Evolutionary conservation across 169 alveolate species (phyloP), one percentile per base, ranked within the genome.

Genomic region (Babesia sp.): DNA sequence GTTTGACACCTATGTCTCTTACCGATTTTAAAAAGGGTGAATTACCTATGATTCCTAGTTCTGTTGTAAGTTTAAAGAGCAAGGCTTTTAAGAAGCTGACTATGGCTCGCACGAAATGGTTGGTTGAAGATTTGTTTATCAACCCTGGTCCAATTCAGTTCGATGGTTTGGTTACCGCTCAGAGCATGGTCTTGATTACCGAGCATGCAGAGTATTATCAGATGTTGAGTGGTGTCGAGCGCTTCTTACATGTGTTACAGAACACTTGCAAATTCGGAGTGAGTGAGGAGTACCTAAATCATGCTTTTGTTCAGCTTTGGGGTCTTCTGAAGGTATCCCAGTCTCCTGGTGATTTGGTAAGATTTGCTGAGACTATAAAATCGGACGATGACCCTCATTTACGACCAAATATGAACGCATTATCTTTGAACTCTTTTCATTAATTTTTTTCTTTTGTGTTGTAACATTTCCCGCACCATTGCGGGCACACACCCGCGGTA

Each of bases 71-170:
- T 82, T 90, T 96, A 12, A 90, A 91, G 50, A 93, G 96, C 63
- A 94, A 92, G 75, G 95, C 96, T 16, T 92, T 77, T 81, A 85
- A 89, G 82, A 83, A 64, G 70, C 76, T 90, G 55, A 91, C 93
- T 50, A 84, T 87, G 45, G 95, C 94, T 6, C 90, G 91, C 51
- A 88, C 84, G 53, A 91, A 83, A 60, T 96, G 99, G 99, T 89
- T 89, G 55, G 72, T 85, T 81, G 95, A 93, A 39, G 99, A 96
- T 84, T 92, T 95, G 29, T 96, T 94, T 89, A 92, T 94, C 72
- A 96, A 96, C 81, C 99, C 99, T 4, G 99, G 99, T 14, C 99
- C 98, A n/a, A 95, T 96, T 20, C 96, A 96, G 83, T 96, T 93
- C 89, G 90, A 73, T 71, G 98, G 97, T 50, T 85, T 85, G n/a